Conservation (phyloP, 768 basidiomycete genomes). For the Sistotremastrum niveocremeum region DNA sequence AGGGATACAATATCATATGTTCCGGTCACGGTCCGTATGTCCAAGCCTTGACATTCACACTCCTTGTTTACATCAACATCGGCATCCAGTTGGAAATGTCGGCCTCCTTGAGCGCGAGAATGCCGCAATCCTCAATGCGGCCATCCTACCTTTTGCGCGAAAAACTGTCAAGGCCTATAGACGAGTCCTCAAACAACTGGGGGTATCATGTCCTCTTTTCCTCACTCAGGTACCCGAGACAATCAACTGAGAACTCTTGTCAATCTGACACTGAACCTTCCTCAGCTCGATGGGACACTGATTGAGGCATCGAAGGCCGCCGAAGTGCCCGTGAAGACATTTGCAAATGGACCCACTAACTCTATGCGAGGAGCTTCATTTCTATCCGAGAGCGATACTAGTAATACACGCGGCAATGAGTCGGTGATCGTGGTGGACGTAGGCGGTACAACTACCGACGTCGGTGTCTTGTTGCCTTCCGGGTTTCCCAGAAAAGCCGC, state of each 20-base stretch:
- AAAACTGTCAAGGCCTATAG: slow-evolving; percentile 42
- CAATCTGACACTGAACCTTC: too few relatives aligned
- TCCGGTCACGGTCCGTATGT: slow-evolving; percentile 30
- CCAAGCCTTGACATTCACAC: not conserved
- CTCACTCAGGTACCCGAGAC: slow-evolving; percentile 14
- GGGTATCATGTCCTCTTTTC: slow-evolving; percentile 28
- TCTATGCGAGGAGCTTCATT: slow-evolving; percentile 59
- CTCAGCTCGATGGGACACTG: slow-evolving; percentile 43
- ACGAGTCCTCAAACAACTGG: slow-evolving; percentile 32
- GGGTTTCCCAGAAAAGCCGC: slow-evolving; percentile 53
- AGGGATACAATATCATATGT: slow-evolving; percentile 32
- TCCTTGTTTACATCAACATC: not conserved
- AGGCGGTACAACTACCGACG: slow-evolving; percentile 54
- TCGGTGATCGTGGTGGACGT: slow-evolving; percentile 44
- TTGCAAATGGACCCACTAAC: slow-evolving; percentile 49
- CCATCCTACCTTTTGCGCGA: slow-evolving; percentile 44
- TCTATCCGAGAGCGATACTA: slow-evolving; percentile 33
- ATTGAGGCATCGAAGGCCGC: slow-evolving; percentile 36
- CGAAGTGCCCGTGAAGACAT: slow-evolving; percentile 48
- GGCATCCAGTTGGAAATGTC: slow-evolving; percentile 33
- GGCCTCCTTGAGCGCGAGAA: slow-evolving; percentile 55
- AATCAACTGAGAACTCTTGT: too few relatives aligned
- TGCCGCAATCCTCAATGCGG: slow-evolving; percentile 53
- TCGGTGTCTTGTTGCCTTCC: slow-evolving; percentile 45
- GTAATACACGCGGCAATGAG: slow-evolving; percentile 14